Evolutionary conservation across 177 flowering plant genomes (phyloP).

Genomic region (Tripterygium wilfordii): DNA sequence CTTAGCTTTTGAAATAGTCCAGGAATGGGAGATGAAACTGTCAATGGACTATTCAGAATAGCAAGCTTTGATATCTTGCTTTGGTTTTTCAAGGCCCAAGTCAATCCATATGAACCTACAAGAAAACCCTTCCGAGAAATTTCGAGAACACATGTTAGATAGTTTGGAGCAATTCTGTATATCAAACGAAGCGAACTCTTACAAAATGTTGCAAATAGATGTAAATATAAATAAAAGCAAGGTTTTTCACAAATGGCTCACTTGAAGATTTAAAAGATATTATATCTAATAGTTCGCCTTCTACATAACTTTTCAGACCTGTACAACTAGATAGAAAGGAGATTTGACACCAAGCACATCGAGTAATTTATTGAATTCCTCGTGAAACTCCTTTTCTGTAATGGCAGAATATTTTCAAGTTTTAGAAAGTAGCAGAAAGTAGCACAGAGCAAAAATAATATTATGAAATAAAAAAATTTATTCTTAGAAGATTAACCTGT

Average conservation of each 20-base stretch:
- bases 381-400: slow-evolving; percentile 90
- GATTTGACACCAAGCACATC: slow-evolving; percentile 51
- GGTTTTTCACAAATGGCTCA: slow-evolving; percentile 1
- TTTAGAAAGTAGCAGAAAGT: slow-evolving; percentile 1
- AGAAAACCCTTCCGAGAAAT: slow-evolving; percentile 71
- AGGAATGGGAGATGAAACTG: slow-evolving; percentile 74
- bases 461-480: not conserved
- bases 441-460: not conserved
- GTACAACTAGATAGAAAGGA: slow-evolving; percentile 81
- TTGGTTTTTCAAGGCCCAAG: slow-evolving; percentile 90
- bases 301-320: slow-evolving; percentile 43
- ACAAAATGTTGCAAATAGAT: no score
- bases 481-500: slow-evolving; percentile 46
- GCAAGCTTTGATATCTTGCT: slow-evolving; percentile 67
- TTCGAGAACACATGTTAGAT: slow-evolving; percentile 4
- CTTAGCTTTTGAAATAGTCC: slow-evolving; percentile 90
- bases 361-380: slow-evolving; percentile 66
- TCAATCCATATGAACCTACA: slow-evolving; percentile 95
- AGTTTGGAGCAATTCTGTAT: not conserved
- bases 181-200: no score
- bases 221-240: no score
- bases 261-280: not conserved
- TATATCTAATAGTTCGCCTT: no score
- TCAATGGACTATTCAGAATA: slow-evolving; percentile 78
- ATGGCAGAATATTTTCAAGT: slow-evolving; percentile 5